These are phyloP conservation scores for Furcasterigmium furcatum DNA, from an alignment of 2,329 filamentous ascomycete genomes.

Conservation along the genomic window DNA sequence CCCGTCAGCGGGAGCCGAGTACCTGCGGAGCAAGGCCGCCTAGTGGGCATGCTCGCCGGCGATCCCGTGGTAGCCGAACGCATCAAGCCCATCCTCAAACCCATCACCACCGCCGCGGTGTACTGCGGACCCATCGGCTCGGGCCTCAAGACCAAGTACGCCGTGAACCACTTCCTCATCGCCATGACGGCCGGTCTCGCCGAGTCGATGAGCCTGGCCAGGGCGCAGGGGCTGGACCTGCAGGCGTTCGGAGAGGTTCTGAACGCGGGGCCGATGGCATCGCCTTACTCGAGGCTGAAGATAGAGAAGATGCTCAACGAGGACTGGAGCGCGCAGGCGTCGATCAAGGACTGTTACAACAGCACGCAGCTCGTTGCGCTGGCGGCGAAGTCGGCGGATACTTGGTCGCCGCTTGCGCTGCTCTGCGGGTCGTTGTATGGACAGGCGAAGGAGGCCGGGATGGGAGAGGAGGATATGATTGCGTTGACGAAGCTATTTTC, in stretches of 20 bases:
- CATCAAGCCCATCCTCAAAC: conserved; percentile 16
- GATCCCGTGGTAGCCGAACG: conserved; percentile 17
- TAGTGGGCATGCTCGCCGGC: conserved; percentile 29
- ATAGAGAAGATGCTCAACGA: conserved; percentile 20
- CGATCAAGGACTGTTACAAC: conserved; percentile 25
- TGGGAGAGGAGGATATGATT: conserved; percentile 24
- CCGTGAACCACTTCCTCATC: conserved; percentile 24
- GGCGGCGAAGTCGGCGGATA: conserved; percentile 14
- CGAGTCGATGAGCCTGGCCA: conserved; percentile 26
- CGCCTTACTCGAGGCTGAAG: conserved; percentile 23
- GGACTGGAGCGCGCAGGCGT: conserved; percentile 25
- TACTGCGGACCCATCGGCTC: conserved; percentile 27
- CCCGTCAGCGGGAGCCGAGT: conserved; percentile 29
- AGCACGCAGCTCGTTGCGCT: conserved; percentile 20
- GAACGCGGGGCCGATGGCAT: conserved; percentile 24
- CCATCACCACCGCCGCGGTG: conserved; percentile 23
- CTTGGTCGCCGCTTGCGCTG: conserved; percentile 16
- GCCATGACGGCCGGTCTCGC: conserved; percentile 25
- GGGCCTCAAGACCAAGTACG: conserved; percentile 26
- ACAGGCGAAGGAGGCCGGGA: conserved; percentile 17
- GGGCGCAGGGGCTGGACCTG: conserved; percentile 24
- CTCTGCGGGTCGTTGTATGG: conserved; percentile 17
- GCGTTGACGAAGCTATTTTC: conserved; percentile 17
- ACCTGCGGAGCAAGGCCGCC: conserved; percentile 25
- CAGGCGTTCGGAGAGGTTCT: conserved; percentile 22